These are phyloP conservation scores for Acanthochlamys bracteata DNA, from an alignment of 106 monocot genomes.

Conservation along the genomic window DNA sequence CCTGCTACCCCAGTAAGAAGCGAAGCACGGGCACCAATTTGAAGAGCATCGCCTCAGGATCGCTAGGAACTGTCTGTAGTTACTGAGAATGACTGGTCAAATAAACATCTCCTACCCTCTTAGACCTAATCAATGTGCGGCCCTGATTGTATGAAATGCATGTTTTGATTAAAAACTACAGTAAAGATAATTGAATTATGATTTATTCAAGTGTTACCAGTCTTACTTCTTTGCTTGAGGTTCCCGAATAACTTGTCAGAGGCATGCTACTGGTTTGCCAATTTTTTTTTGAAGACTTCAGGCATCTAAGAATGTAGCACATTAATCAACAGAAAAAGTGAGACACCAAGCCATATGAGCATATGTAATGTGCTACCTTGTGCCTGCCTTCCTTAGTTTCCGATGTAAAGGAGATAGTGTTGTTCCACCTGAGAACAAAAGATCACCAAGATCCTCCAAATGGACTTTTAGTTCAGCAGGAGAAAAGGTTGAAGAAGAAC, in stretches of 20 bases:
- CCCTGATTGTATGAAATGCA: slow-evolving; percentile 40
- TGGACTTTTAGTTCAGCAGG: slow-evolving; percentile 61
- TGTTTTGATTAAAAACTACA: slow-evolving; percentile 5
- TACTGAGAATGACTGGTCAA: slow-evolving; percentile 57
- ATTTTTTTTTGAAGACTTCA: slow-evolving; percentile 68
- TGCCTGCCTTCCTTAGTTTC: slow-evolving; percentile 55
- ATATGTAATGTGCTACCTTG: slow-evolving; percentile 37
- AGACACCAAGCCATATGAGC: not conserved
- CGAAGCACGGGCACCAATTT: slow-evolving; percentile 96
- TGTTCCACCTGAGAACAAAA: slow-evolving; percentile 79
- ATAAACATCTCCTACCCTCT: slow-evolving; percentile 70
- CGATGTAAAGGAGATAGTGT: slow-evolving; percentile 59
- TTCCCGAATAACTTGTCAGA: slow-evolving; percentile 56
- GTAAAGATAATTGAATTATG: not conserved
- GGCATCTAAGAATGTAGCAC: slow-evolving; percentile 45
- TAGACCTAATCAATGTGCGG: slow-evolving; percentile 71
- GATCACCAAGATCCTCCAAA: slow-evolving; percentile 85
- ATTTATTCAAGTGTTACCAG: not conserved
- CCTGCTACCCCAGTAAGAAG: slow-evolving; percentile 87
- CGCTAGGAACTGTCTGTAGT: slow-evolving; percentile 68
- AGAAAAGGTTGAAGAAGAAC: slow-evolving; percentile 52
- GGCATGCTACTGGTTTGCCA: slow-evolving; percentile 66
- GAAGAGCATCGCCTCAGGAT: slow-evolving; percentile 75
- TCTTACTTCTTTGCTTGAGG: slow-evolving; percentile 87
- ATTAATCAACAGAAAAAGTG: slow-evolving; percentile 15